Evolutionary conservation across 768 basidiomycete species (phyloP).

Genomic region (Trametes meyenii): DNA sequence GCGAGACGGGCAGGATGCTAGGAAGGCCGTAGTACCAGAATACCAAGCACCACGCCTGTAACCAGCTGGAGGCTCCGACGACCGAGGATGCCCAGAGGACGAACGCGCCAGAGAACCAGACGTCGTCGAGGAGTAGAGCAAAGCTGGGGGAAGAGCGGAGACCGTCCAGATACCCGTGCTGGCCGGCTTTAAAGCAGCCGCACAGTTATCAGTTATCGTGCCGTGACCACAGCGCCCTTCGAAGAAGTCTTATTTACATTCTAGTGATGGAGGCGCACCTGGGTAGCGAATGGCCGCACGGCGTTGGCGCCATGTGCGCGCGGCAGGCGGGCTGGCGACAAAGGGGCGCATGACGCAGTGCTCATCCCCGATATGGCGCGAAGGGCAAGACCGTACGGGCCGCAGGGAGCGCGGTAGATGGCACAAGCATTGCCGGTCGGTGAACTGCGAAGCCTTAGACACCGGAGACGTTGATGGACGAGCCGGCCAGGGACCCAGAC

Average conservation of each 20-base stretch:
- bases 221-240: background rate
- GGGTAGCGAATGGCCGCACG: background rate
- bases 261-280: slow-evolving; percentile 1
- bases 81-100: too few species aligned
- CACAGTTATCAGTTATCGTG: background rate
- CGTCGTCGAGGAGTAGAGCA: background rate
- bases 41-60: too few species aligned
- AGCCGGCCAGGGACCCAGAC: too few species aligned
- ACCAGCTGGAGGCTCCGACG: background rate
- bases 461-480: too few species aligned
- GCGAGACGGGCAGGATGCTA: too few species aligned
- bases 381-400: background rate
- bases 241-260: background rate
- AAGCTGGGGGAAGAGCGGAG: background rate
- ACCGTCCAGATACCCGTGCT: background rate
- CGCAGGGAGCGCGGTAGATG: background rate
- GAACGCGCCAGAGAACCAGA: background rate
- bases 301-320: background rate
- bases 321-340: background rate
- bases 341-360: slow-evolving; percentile 14
- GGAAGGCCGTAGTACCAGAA: too few species aligned
- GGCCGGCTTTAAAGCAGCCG: background rate
- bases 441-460: too few species aligned
- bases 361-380: slow-evolving; percentile 1
- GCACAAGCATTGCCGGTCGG: background rate